phyloP scores from a whole-genome alignment of 179 eudicot species.

The Nepenthes alata region DNA sequence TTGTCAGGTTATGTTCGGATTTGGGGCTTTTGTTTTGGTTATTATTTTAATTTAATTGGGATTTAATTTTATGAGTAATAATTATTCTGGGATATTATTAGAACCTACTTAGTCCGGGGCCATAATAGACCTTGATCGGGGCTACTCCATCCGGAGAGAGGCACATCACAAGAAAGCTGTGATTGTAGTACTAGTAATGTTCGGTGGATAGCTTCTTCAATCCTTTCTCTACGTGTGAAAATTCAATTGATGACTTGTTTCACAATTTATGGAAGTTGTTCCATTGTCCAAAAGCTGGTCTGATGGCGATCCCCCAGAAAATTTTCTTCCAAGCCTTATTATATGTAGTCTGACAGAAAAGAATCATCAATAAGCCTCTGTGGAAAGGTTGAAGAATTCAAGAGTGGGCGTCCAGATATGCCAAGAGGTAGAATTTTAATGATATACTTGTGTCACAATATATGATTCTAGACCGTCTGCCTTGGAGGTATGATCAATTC shows the following conservation, averaged over 20 bases:
- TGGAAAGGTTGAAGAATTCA: constrained; percentile 36
- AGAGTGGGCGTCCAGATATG: constrained; percentile 29
- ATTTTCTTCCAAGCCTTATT: constrained; percentile 51
- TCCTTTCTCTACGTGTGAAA: constrained; percentile 14
- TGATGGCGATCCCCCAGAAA: constrained; percentile 36
- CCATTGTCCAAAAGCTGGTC: constrained; percentile 30
- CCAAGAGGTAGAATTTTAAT: constrained; percentile 49
- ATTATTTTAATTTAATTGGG: too few relatives aligned
- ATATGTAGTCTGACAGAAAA: constrained; percentile 39
- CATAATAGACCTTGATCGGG: too few relatives aligned
- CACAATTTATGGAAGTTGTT: constrained; percentile 40
- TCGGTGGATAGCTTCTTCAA: constrained; percentile 17
- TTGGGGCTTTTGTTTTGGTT: too few relatives aligned
- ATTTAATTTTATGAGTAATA: too few relatives aligned
- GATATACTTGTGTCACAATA: constrained; percentile 54
- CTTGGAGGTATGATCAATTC: constrained; percentile 47
- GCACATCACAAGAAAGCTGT: constrained; percentile 6
- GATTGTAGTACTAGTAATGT: constrained; percentile 10
- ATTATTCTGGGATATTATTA: too few relatives aligned
- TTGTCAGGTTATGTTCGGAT: too few relatives aligned
- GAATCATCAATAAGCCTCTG: constrained; percentile 17
- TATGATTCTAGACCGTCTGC: constrained; percentile 82
- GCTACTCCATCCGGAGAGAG: constrained; percentile 14
- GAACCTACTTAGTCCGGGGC: too few relatives aligned
- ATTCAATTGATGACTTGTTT: constrained; percentile 25